phyloP scores from a whole-genome alignment of 2,329 filamentous ascomycete species.

The Fusarium sp. region DNA sequence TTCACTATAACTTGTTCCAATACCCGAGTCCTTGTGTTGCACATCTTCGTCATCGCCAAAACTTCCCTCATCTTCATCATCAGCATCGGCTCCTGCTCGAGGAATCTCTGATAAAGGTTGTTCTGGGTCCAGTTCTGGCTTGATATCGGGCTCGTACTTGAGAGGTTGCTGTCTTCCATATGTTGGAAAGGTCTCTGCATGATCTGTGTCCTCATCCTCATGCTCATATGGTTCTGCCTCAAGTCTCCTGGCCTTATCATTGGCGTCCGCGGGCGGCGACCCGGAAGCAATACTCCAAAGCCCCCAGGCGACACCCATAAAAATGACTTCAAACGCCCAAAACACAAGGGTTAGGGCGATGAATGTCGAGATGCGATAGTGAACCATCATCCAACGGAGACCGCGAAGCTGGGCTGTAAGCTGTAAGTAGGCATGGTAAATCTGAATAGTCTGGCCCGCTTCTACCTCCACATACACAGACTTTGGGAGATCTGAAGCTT shows the following conservation, averaged over 20 bases:
- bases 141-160: conserved; percentile 56
- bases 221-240: conserved; percentile 43
- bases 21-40: conserved; percentile 59
- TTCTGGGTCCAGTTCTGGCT: conserved; percentile 51
- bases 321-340: conserved; percentile 80
- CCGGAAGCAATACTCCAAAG: conserved; percentile 58
- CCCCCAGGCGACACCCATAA: conserved; percentile 74
- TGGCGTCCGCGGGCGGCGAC: conserved; percentile 11
- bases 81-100: conserved; percentile 57
- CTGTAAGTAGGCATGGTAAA: conserved; percentile 77
- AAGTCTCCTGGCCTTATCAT: conserved; percentile 20
- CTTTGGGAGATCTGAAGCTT: conserved; percentile 56
- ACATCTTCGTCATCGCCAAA: conserved; percentile 52
- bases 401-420: conserved; percentile 83
- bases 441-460: conserved; percentile 76
- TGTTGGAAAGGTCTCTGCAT: conserved; percentile 59
- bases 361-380: conserved; percentile 79
- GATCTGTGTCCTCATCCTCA: conserved; percentile 55
- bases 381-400: conserved; percentile 87
- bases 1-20: conserved; percentile 67
- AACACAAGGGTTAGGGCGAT: conserved; percentile 77
- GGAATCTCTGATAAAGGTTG: conserved; percentile 52
- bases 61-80: conserved; percentile 58
- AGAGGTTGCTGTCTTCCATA: conserved; percentile 57
- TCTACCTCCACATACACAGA: conserved; percentile 74